Conservation (phyloP, 2,329 filamentous ascomycete genomes). For the Venturia carpophila region DNA sequence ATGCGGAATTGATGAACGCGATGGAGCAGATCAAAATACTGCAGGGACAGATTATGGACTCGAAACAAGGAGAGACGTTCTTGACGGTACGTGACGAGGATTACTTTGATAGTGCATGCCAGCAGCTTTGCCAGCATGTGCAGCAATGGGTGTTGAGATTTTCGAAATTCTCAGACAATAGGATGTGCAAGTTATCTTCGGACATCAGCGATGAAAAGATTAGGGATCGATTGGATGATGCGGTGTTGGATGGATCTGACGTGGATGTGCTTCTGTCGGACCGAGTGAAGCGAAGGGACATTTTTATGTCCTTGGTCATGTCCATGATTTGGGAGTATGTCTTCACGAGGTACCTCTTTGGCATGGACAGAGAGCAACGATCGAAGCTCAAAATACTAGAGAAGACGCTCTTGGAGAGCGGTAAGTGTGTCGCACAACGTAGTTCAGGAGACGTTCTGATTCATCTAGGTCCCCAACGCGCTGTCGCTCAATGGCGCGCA, state of each 20-base stretch:
- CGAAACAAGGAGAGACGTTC: conserved; percentile 60
- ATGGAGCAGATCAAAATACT: conserved; percentile 52
- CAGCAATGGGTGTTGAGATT: conserved; percentile 98
- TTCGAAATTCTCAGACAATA: conserved; percentile 93
- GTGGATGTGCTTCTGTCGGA: conserved; percentile 83
- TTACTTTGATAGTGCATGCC: conserved; percentile 89
- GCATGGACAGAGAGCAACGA: conserved; percentile 95
- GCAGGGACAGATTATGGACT: conserved; percentile 51
- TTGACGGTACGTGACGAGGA: conserved; percentile 79
- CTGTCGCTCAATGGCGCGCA: conserved; percentile 96
- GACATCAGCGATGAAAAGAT: conserved; percentile 89
- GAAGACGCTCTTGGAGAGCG: conserved; percentile 82
- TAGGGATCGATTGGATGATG: conserved; percentile 88
- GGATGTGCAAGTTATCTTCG: conserved; percentile 70
- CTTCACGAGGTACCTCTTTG: conserved; percentile 95
- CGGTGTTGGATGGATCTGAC: conserved; percentile 87
- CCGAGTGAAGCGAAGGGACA: conserved; percentile 78
- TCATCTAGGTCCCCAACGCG: conserved; percentile 56
- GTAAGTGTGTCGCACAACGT: conserved; percentile 25
- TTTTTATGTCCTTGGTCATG: conserved; percentile 99
- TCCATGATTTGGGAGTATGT: conserved; percentile 99
- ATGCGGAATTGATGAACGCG: conserved; percentile 67
- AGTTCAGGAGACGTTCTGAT: conserved; percentile 19
- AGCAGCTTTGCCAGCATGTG: conserved; percentile 89
- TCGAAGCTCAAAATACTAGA: conserved; percentile 96